Conservation (phyloP, 495 filamentous ascomycete genomes). For the Penicillium argentinense region DNA sequence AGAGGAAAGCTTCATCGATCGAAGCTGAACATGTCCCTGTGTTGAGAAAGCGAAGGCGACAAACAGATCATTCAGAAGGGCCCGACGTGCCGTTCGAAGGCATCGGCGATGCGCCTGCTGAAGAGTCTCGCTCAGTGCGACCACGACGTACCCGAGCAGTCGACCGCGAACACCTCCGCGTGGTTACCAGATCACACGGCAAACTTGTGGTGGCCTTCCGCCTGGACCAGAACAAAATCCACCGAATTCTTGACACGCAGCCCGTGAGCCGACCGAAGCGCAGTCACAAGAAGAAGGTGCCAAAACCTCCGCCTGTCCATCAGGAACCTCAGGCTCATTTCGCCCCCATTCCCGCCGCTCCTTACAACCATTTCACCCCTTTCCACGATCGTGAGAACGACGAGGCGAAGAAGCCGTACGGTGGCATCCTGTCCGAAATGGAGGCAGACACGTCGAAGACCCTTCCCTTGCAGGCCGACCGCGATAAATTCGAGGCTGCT, state of each 20-base stretch:
- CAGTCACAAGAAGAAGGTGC: constrained; percentile 35
- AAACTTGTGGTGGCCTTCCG: constrained; percentile 60
- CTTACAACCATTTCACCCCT: constrained; percentile 74
- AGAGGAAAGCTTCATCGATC: constrained; percentile 69
- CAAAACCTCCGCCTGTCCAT: constrained; percentile 30
- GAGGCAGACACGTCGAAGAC: constrained; percentile 92
- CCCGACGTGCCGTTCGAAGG: constrained; percentile 19
- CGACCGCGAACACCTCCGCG: constrained; percentile 37
- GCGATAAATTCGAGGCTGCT: constrained; percentile 82
- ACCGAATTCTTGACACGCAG: constrained; percentile 52
- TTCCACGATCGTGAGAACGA: constrained; percentile 86
- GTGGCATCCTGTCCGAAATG: constrained; percentile 82
- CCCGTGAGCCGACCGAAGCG: constrained; percentile 33
- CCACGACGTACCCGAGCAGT: constrained; percentile 36
- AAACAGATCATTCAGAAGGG: constrained; percentile 27
- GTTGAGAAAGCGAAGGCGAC: constrained; percentile 47
- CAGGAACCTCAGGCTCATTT: constrained; percentile 46
- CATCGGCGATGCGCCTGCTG: constrained; percentile 17
- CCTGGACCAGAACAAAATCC: constrained; percentile 57
- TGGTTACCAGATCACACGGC: constrained; percentile 35
- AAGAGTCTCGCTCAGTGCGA: constrained; percentile 30
- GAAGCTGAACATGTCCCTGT: constrained; percentile 50
- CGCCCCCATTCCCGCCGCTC: constrained; percentile 45
- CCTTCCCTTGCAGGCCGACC: constrained; percentile 73
- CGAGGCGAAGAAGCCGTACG: constrained; percentile 92